A percentile compares a stretch with the other conserved stretches of the same genome.
Conservation (phyloP, 2,329 filamentous ascomycete genomes). For the Talaromyces sp. region DNA sequence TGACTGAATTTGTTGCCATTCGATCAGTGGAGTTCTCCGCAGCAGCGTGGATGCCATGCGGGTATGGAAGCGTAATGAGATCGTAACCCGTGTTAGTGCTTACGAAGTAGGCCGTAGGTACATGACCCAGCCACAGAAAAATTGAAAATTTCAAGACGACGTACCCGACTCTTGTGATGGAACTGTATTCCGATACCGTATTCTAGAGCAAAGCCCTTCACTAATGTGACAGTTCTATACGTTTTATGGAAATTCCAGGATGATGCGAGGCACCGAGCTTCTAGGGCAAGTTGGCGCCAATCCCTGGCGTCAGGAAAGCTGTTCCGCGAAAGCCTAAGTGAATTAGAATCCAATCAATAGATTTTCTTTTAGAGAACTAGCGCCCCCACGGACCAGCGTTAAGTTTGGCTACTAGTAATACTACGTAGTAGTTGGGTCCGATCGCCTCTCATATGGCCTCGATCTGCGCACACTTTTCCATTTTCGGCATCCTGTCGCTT, state of each 20-base stretch:
- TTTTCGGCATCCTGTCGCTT: not conserved
- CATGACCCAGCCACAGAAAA: not conserved
- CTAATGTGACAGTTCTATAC: not conserved
- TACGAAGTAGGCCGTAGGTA: not conserved
- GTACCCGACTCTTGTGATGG: not conserved
- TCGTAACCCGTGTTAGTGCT: not conserved
- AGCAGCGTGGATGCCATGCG: slow-evolving; percentile 12
- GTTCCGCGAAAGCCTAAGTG: slow-evolving; percentile 2
- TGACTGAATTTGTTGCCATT: not conserved
- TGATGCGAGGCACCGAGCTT: not conserved
- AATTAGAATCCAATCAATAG: not conserved
- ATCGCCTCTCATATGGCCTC: not conserved
- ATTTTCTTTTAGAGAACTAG: not conserved
- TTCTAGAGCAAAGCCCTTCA: not conserved
- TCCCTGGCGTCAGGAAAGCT: not conserved
- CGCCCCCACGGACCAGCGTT: not conserved
- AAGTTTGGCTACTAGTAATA: not conserved
- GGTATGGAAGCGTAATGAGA: not conserved
- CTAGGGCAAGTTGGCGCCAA: not conserved
- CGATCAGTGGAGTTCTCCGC: not conserved
- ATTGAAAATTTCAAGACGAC: no score
- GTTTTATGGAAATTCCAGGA: not conserved
- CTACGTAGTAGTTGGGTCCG: not conserved
- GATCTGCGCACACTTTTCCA: not conserved
- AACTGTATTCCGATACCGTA: not conserved